Evolutionary conservation across 169 alveolate species (phyloP), one percentile per base, ranked within the genome.

Genomic region (Plasmodium gonderi): DNA sequence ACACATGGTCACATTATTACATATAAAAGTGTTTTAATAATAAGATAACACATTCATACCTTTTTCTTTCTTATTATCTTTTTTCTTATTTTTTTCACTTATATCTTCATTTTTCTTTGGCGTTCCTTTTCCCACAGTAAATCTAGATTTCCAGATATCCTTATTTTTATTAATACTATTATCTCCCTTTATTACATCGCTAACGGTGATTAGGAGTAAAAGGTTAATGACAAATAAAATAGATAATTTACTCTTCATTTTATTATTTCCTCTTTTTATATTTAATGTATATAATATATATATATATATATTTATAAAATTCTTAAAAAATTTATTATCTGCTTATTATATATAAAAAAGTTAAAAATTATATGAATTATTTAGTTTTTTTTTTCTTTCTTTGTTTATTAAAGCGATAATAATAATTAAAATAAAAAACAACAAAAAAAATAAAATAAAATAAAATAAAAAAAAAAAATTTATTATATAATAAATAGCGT

Each of bases 61-160:
- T 64, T 77, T 77, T 40, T 77, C 38, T 42, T 77, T 64, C 75
- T 77, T 77, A n/a, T 47, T 36, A 45, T 45, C 29, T 14, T 42
- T 77, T 29, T 77, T 38, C 36, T 47, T 29, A 23, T 45, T 23
- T 26, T 77, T 23, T 11, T 47, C 74, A 77, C 11, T 47, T 51
- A 8, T 20, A 77, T 77, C 75, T 42, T 47, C 45, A 77, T 77
- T 36, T 17, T 26, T 77, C 17, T 77, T 47, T 31, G 54, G 69
- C 11, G 44, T 36, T 45, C 79, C 79, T 31, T 65, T 80, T 26
- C 91, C 91, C 31, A 40, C 31, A 80, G 60, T 31, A 80, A 80
- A 80, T 80, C 91, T 80, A 20, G 79, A 80, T 80, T 17, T 80
- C 91, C 91, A 80, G 40, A 80, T 60, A 20, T 80, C 64, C 40